These are phyloP conservation scores for Neurospora pannonica DNA, from an alignment of 495 filamentous ascomycete genomes.

Conservation along the genomic window DNA sequence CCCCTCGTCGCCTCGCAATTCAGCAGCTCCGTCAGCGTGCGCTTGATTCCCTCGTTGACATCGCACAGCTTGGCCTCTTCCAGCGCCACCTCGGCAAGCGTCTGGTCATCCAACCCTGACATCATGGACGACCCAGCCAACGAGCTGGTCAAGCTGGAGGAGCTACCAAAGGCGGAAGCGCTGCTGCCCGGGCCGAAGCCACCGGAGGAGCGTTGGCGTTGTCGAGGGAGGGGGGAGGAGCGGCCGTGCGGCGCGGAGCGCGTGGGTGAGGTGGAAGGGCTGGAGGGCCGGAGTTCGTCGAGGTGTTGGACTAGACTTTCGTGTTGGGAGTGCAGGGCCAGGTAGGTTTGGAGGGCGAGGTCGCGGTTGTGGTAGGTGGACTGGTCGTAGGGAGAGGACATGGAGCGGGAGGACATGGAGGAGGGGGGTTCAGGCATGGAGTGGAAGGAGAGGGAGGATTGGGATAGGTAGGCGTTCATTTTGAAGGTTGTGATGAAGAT, in stretches of 20 bases:
- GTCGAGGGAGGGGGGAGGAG: conserved; percentile 1
- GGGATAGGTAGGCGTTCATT: not conserved
- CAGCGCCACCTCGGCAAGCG: conserved; percentile 33
- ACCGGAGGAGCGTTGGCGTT: conserved; percentile 4
- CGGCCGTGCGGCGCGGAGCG: too few species aligned
- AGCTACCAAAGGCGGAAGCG: not conserved
- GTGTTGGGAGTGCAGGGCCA: conserved; percentile 46
- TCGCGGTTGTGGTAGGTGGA: conserved; percentile 15
- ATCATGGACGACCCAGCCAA: too few species aligned
- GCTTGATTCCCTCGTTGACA: conserved; percentile 57
- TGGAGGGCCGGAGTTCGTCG: conserved; percentile 33
- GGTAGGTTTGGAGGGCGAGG: conserved; percentile 46
- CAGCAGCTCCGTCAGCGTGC: conserved; percentile 53
- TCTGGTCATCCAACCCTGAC: conserved; percentile 26
- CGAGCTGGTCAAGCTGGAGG: conserved; percentile 9
- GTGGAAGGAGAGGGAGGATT: not conserved
- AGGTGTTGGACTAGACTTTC: conserved; percentile 42
- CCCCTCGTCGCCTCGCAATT: conserved; percentile 49
- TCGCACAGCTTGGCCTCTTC: conserved; percentile 46
- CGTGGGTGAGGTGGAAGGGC: conserved; percentile 28
- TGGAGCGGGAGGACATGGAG: conserved; percentile 1
- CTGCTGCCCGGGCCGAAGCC: conserved; percentile 9
- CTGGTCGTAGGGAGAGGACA: not conserved
- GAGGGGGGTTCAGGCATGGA: conserved; percentile 12
- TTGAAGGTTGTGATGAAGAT: too few species aligned